A percentile compares a stretch with the other conserved stretches of the same genome.
These are phyloP conservation scores for Tetraselmis striata DNA, from an alignment of 139 green algal genomes.

Conservation along the genomic window DNA sequence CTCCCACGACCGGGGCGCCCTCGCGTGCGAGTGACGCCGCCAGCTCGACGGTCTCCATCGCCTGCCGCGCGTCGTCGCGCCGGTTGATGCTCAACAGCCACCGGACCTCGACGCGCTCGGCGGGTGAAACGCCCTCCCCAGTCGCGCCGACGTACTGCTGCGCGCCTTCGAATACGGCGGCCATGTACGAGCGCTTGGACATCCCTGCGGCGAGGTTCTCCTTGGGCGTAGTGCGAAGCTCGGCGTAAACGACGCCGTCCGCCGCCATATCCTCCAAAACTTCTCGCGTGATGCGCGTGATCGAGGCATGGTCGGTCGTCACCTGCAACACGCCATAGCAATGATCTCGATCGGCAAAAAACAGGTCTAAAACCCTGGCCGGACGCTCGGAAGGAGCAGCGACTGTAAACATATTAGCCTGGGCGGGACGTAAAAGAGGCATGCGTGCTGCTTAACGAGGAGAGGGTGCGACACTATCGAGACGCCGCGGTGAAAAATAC, in stretches of 20 bases:
- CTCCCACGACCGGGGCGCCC: constrained; percentile 41
- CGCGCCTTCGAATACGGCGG: constrained; percentile 61
- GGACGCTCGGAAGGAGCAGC: too few relatives aligned
- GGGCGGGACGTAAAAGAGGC: too few relatives aligned
- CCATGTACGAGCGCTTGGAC: constrained; percentile 65
- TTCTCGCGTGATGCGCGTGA: constrained; percentile 62
- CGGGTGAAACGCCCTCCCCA: not conserved
- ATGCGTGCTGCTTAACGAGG: too few relatives aligned
- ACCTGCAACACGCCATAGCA: constrained; percentile 16
- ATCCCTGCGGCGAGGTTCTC: constrained; percentile 36
- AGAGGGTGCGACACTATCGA: too few relatives aligned
- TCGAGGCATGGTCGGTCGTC: constrained; percentile 52
- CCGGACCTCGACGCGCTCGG: constrained; percentile 38
- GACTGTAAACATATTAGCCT: too few relatives aligned
- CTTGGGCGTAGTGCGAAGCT: constrained; percentile 83
- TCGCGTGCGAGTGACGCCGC: constrained; percentile 20
- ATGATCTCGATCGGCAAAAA: too few relatives aligned
- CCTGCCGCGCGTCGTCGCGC: constrained; percentile 40
- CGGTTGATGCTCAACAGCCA: constrained; percentile 78
- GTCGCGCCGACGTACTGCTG: not conserved
- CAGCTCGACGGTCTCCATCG: constrained; percentile 58
- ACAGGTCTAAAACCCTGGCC: too few relatives aligned
- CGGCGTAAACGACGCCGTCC: constrained; percentile 66
- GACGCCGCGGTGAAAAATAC: too few relatives aligned
- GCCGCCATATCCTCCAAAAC: constrained; percentile 46